Evolutionary conservation across 306 rosid genomes (phyloP).

Genomic region (Trifolium repens): DNA sequence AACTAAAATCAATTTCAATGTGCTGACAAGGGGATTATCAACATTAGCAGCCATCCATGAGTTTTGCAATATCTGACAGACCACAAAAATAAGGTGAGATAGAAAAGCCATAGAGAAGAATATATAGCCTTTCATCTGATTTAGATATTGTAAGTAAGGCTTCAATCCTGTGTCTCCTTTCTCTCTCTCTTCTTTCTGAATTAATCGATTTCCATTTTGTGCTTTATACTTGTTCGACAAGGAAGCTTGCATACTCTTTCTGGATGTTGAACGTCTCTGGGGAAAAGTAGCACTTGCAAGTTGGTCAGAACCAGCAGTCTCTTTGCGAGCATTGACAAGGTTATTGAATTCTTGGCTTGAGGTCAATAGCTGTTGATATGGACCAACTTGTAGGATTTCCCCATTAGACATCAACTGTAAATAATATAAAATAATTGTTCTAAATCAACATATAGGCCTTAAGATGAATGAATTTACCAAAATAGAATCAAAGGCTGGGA

Average conservation of each 20-base stretch:
- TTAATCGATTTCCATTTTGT: constrained; percentile 34
- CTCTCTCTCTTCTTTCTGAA: not conserved
- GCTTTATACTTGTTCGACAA: not conserved
- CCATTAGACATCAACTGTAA: not conserved
- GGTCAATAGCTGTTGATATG: not conserved
- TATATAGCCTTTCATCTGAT: not conserved
- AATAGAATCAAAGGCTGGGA: constrained; percentile 55
- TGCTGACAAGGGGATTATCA: constrained; percentile 40
- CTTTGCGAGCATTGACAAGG: constrained; percentile 3
- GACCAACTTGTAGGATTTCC: not conserved
- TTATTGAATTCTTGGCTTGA: not conserved
- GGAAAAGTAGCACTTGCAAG: not conserved
- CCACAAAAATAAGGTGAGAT: not conserved
- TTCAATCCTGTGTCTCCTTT: not conserved
- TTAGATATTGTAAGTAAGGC: constrained; percentile 1
- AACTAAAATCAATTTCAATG: constrained; percentile 36
- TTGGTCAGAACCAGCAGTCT: not conserved
- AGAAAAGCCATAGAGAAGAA: not conserved
- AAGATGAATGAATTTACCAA: constrained; percentile 46
- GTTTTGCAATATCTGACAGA: not conserved
- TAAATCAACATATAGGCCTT: too few relatives aligned
- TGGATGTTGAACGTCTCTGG: not conserved
- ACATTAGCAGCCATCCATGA: constrained; percentile 55
- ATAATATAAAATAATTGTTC: not conserved
- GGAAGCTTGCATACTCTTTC: not conserved